These are phyloP conservation scores for Mikania micrantha DNA, from an alignment of 129 eudicot genomes.

Conservation along the genomic window DNA sequence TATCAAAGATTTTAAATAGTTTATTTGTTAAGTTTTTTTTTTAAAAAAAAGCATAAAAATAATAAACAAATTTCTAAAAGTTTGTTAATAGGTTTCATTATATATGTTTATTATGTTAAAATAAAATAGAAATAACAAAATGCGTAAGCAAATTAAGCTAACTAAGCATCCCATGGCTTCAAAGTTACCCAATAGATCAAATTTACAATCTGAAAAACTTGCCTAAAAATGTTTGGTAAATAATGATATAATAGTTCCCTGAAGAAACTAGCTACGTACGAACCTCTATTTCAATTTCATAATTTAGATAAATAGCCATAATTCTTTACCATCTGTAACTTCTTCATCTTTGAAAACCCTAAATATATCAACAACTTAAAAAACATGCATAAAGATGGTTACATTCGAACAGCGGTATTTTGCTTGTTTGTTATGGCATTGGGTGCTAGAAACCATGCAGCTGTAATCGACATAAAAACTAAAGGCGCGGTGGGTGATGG, in stretches of 20 bases:
- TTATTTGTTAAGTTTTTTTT: neutral
- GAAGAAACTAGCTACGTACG: neutral
- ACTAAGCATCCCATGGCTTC: neutral
- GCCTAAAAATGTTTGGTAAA: neutral
- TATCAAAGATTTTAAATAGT: neutral
- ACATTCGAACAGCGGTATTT: neutral
- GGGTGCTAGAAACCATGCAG: slow-evolving; percentile 15
- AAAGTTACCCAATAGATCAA: neutral
- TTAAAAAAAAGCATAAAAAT: no score
- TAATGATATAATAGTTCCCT: neutral
- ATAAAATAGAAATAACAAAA: neutral
- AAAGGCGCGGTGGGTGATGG: slow-evolving; percentile 44
- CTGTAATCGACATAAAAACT: slow-evolving; percentile 8
- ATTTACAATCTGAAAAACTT: neutral
- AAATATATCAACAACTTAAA: neutral
- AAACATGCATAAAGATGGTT: slow-evolving; percentile 1
- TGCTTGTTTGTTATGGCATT: slow-evolving; percentile 11
- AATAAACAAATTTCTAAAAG: neutral
- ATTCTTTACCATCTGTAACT: neutral
- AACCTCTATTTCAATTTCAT: neutral
- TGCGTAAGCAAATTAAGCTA: neutral
- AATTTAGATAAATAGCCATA: neutral
- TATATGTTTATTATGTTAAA: no score
- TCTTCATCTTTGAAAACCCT: neutral
- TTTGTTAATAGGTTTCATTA: neutral